A percentile compares a stretch with the other conserved stretches of the same genome.
Evolutionary conservation across 306 rosid genomes (phyloP).

Genomic region (Macrotyloma uniflorum): DNA sequence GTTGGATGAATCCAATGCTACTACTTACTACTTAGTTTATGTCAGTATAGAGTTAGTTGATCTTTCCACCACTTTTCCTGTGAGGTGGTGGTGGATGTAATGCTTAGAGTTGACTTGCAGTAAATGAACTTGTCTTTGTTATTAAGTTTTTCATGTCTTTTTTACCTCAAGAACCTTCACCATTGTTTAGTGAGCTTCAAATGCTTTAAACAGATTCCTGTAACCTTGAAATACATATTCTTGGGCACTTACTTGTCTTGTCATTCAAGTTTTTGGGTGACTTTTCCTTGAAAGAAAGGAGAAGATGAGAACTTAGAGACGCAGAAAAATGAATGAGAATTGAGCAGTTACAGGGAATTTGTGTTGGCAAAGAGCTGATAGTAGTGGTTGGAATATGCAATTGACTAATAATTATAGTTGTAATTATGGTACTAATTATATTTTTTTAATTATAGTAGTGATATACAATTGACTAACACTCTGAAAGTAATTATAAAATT

Average conservation of each 20-base stretch:
- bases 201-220: not conserved
- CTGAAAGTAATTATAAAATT: no score
- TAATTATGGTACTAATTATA: no score
- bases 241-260: not conserved
- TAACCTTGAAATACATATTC: not conserved
- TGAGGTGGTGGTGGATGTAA: constrained; percentile 33
- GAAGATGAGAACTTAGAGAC: not conserved
- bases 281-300: not conserved
- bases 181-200: not conserved
- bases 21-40: not conserved
- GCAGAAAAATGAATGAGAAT: not conserved
- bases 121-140: constrained; percentile 14
- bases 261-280: not conserved
- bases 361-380: not conserved
- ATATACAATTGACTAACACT: no score
- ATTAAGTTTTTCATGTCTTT: constrained; percentile 1
- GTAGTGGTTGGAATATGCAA: no score
- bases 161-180: not conserved
- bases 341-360: not conserved
- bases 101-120: constrained; percentile 29
- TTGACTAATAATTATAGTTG: no score
- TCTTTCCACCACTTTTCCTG: constrained; percentile 5
- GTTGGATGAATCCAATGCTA: constrained; percentile 28
- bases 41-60: constrained; percentile 11
- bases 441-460: no score